These are phyloP conservation scores for Amaranthus cruentus DNA, from an alignment of 148 eudicot species.

Conservation along the genomic window DNA sequence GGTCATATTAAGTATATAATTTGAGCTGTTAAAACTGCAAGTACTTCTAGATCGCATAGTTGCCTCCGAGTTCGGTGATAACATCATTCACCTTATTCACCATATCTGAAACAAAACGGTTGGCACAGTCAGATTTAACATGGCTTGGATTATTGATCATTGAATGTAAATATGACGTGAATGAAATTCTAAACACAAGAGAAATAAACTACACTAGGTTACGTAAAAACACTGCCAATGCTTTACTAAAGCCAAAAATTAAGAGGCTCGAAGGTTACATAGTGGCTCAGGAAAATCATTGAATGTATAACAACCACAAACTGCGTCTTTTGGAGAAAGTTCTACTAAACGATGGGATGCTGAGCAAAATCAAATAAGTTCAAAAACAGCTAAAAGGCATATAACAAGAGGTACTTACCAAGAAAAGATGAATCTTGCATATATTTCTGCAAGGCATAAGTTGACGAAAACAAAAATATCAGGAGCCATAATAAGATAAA, in stretches of 20 bases:
- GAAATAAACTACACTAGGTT: too few relatives aligned
- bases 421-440: slow-evolving; percentile 70
- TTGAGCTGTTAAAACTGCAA: neutral
- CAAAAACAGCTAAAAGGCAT: neutral
- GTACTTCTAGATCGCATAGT: slow-evolving; percentile 14
- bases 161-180: too few relatives aligned
- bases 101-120: slow-evolving; percentile 46
- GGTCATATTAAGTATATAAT: neutral
- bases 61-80: slow-evolving; percentile 51
- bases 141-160: neutral
- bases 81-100: slow-evolving; percentile 62
- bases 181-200: too few relatives aligned
- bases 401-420: slow-evolving; percentile 38
- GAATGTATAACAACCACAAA: neutral
- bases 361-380: neutral
- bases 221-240: neutral
- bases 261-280: neutral
- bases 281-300: neutral
- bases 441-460: slow-evolving; percentile 49
- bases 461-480: neutral
- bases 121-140: slow-evolving; percentile 3
- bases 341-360: neutral
- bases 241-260: neutral
- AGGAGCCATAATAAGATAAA: neutral
- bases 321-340: neutral